Base-by-base conservation (phyloP, 176 grass and related monocot species). In the Thinopyrum elongatum region DNA sequence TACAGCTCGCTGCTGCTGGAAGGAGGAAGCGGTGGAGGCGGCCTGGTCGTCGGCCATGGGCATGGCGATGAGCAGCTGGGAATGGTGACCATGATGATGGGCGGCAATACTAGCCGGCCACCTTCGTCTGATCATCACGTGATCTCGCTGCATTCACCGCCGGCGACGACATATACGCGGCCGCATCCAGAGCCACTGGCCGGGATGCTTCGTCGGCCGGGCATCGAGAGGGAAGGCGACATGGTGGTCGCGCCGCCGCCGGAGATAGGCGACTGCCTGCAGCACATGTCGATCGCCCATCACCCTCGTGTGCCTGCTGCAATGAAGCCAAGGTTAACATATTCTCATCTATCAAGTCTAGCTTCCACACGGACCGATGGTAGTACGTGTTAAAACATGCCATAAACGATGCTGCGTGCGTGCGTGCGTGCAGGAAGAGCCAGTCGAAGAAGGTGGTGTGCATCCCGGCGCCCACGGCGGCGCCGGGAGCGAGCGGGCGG, bases 381-480 rank as follows among this genome's bases (percentile, higher is more conserved):
- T 7, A 17, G 6, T 69, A 10, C 66, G 22, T 44, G n/a, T n/a
- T 41, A 23, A 73, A 15, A 27, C 70, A 49, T 74, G 14, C 14
- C 42, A 1, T 29, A 21, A 70, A 16, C 36, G 25, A 33, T 23
- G 38, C 14, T 65, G 42, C 80, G 87, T 42, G 41, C 39, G 35
- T 58, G 60, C 79, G 17, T 64, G 41, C 76, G 90, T 59, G 61
- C 83, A 95, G 95, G 85, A 98, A 92, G 79, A 93, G 81, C 86
- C 89, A 95, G 66, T 81, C 70, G 85, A 98, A 94, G 88, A 98
- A 95, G 90, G 95, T 95, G 69, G 88, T 98, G 88, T 98, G 91
- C 90, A 98, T 98, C 31, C 95, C 95, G 23, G 91, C 93, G 16
- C 87, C 93, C 34, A 79, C 88, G 61, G 89, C 93, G 5, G 80